These are phyloP conservation scores for Rickenella mellea DNA, from an alignment of 768 basidiomycete species.

Conservation along the genomic window DNA sequence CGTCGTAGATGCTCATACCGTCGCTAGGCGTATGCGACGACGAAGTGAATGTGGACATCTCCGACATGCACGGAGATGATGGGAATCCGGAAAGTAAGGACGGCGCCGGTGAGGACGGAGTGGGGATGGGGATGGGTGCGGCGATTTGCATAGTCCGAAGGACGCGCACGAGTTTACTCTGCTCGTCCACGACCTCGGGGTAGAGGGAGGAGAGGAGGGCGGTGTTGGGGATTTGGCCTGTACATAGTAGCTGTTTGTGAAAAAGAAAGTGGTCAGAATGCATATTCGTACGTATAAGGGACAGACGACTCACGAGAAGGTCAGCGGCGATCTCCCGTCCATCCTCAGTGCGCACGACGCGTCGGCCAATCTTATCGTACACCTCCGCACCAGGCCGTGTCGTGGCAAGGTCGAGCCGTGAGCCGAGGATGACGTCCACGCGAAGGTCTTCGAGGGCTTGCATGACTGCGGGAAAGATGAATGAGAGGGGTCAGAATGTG, in stretches of 20 bases:
- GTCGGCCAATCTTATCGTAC: constrained; percentile 6
- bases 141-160: constrained; percentile 43
- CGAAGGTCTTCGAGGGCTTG: constrained; percentile 31
- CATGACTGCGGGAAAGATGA: constrained; percentile 18
- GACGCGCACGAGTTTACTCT: constrained; percentile 33
- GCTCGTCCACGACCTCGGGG: constrained; percentile 26
- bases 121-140: constrained; percentile 10
- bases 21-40: too few relatives aligned
- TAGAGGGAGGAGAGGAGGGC: constrained; percentile 33
- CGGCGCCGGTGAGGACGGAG: background rate
- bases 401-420: constrained; percentile 39
- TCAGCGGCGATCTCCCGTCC: constrained; percentile 45
- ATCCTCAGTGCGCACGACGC: constrained; percentile 33
- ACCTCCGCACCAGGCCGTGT: constrained; percentile 9
- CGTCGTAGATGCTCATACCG: too few relatives aligned
- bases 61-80: too few relatives aligned
- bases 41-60: too few relatives aligned
- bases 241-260: constrained; percentile 41
- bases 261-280: background rate
- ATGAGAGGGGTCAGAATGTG: background rate
- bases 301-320: constrained; percentile 31
- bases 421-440: constrained; percentile 42
- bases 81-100: too few relatives aligned
- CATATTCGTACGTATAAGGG: background rate
- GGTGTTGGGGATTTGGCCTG: constrained; percentile 53